Conservation (phyloP, 805 yeast genomes). For the Jamesozyma gamospora region DNA sequence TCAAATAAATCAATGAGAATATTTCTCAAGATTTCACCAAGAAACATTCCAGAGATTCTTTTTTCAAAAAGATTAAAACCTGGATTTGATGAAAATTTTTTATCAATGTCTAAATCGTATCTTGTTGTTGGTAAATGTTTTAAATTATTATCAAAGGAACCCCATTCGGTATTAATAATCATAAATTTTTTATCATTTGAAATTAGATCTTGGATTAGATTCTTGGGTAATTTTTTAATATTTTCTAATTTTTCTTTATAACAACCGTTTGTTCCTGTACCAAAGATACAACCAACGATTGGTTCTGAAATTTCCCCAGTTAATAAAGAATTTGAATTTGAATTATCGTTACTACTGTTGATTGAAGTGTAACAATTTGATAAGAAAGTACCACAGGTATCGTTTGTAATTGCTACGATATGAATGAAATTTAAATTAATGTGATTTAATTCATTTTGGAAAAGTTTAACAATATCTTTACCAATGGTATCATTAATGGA, state of each 20-base stretch:
- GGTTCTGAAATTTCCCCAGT: constrained; percentile 59
- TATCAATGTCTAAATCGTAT: constrained; percentile 65
- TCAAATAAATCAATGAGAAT: constrained; percentile 57
- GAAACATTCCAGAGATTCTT: constrained; percentile 82
- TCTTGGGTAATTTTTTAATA: constrained; percentile 58
- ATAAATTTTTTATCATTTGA: constrained; percentile 48
- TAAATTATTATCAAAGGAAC: constrained; percentile 84
- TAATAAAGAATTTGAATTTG: constrained; percentile 35
- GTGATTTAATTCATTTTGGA: constrained; percentile 59
- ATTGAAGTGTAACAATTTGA: constrained; percentile 73
- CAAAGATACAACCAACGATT: constrained; percentile 82
- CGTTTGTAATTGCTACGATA: constrained; percentile 87
- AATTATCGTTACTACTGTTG: constrained; percentile 9
- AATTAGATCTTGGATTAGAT: constrained; percentile 29
- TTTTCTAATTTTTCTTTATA: constrained; percentile 68
- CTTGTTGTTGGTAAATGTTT: constrained; percentile 66
- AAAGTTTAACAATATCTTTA: constrained; percentile 62
- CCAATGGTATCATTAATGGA: constrained; percentile 78
- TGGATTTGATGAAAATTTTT: constrained; percentile 58
- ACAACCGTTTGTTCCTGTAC: constrained; percentile 97
- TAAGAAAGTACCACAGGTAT: constrained; percentile 88
- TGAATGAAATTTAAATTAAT: constrained; percentile 46
- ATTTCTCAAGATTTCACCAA: constrained; percentile 81
- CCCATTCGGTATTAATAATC: constrained; percentile 97
- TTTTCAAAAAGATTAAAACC: constrained; percentile 90